A percentile compares a stretch with the other conserved stretches of the same genome.
phyloP scores from a whole-genome alignment of 257 asterid genomes.

The Coffea canephora region DNA sequence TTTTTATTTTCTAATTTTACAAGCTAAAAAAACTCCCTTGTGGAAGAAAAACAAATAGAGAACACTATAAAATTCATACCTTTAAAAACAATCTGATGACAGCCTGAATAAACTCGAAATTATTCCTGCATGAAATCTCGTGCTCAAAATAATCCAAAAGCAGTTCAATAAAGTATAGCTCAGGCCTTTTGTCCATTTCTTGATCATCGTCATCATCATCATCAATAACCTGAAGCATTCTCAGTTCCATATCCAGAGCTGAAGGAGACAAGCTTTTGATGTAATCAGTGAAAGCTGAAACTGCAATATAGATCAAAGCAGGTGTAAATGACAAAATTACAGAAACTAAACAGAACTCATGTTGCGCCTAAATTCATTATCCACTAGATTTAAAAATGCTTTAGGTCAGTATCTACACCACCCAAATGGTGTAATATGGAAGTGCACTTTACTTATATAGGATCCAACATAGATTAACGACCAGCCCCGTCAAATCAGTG shows the following conservation, averaged over 20 bases:
- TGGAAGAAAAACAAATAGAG: conserved; percentile 1
- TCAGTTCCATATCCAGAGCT: conserved; percentile 74
- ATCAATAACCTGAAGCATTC: conserved; percentile 85
- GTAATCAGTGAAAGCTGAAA: conserved; percentile 65
- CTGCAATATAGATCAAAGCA: conserved; percentile 46
- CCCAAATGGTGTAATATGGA: neutral
- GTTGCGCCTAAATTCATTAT: neutral
- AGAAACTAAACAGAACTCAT: neutral
- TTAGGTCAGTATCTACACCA: neutral
- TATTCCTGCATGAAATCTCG: conserved; percentile 63
- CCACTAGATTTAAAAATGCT: neutral
- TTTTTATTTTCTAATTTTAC: neutral
- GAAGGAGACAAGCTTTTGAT: conserved; percentile 74
- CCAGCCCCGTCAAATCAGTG: neutral
- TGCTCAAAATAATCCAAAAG: conserved; percentile 71
- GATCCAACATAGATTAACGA: neutral
- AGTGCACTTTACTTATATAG: neutral
- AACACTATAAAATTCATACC: conserved; percentile 36
- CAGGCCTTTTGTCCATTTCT: conserved; percentile 51
- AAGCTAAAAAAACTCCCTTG: neutral
- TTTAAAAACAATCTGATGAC: conserved; percentile 69
- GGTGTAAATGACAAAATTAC: conserved; percentile 5
- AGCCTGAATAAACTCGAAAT: conserved; percentile 82
- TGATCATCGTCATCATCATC: conserved; percentile 44
- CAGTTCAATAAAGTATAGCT: conserved; percentile 56